Percentiles rank a stretch among this genome's conserved stretches.
These are phyloP conservation scores for Rhizopogon rudus DNA, from an alignment of 768 basidiomycete genomes.

Conservation along the genomic window DNA sequence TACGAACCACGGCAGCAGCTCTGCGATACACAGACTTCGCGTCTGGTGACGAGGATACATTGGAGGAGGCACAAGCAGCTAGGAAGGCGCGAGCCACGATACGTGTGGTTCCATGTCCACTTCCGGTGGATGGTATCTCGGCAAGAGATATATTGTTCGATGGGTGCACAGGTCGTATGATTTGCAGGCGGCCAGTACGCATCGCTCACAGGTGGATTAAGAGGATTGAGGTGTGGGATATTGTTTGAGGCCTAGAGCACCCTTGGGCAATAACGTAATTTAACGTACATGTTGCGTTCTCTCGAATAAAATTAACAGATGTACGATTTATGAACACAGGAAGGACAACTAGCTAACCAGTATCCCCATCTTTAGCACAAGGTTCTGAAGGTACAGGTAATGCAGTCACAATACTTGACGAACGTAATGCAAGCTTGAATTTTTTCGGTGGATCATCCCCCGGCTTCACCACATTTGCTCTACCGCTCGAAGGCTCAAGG, in stretches of 20 bases:
- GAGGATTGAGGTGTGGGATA: conserved; percentile 3
- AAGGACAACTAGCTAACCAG: conserved; percentile 39
- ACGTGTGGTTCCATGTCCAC: conserved; percentile 1
- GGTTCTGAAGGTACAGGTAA: conserved; percentile 52
- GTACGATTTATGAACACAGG: not conserved
- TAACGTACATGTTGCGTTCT: not conserved
- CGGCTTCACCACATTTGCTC: conserved; percentile 22
- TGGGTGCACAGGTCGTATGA: not conserved
- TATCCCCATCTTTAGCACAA: conserved; percentile 70
- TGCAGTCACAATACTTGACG: conserved; percentile 18
- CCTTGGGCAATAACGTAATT: not conserved
- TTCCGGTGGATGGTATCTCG: conserved; percentile 1
- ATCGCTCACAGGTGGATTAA: conserved; percentile 1
- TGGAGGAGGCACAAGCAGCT: conserved; percentile 1
- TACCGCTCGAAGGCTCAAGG: conserved; percentile 17
- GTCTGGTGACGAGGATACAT: not conserved
- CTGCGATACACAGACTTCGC: conserved; percentile 1
- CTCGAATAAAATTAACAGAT: conserved; percentile 1
- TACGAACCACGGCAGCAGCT: not conserved
- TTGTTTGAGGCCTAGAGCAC: not conserved
- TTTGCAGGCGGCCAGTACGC: conserved; percentile 1
- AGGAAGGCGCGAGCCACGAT: not conserved
- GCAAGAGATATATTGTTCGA: conserved; percentile 1
- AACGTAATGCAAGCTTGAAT: conserved; percentile 68
- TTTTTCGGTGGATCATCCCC: conserved; percentile 53